Base-by-base conservation (phyloP, 495 filamentous ascomycete species). In the Penicillium tannophilum region DNA sequence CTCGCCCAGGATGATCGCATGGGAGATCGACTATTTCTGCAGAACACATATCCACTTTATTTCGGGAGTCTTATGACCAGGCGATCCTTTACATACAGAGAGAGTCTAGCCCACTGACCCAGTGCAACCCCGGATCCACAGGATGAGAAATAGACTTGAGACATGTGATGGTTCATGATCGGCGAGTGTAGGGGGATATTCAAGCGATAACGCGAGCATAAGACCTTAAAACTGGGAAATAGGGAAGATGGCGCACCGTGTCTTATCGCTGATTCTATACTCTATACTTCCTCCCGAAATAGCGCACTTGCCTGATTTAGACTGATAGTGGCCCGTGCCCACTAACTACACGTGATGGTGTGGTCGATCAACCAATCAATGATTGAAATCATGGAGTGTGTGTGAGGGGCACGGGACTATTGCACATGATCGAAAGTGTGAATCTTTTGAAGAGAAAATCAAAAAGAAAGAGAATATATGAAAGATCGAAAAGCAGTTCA, bases 381-480 rank as follows among this genome's bases (percentile, higher is more conserved):
- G 11, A 6, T 0, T 10, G 7, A 14, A 33, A 41, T 30, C 4
- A 50, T 43, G 35, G 36, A 23, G 55, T 66, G 62, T 61, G 65
- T 42, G 43, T 19, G 36, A 59, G 63, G 64, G 59, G 72, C 77
- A 78, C 75, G 76, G 75, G 76, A 76, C 69, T 59, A 45, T 53
- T 63, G 67, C 76, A 77, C 74, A 72, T 80, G 76, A 78, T 42
- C 8, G 28, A 28, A 31, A 16, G 46, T 7, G 14, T 16, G 20
- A 30, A 51, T 51, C 5, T 51, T 33, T 30, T 17, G 10, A 33
- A 52, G n/a, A 36, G 31, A 36, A 17, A 52, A 52, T 24, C 2
- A 20, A 20, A 42, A 14, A 33, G 39, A 19, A 35, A 39, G 3
- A n/a, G 33, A 24, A 26, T 23, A 41, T 20, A 8, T 14, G 14